Evolutionary conservation across 306 rosid genomes (phyloP).

Genomic region (Lathyrus sativus): DNA sequence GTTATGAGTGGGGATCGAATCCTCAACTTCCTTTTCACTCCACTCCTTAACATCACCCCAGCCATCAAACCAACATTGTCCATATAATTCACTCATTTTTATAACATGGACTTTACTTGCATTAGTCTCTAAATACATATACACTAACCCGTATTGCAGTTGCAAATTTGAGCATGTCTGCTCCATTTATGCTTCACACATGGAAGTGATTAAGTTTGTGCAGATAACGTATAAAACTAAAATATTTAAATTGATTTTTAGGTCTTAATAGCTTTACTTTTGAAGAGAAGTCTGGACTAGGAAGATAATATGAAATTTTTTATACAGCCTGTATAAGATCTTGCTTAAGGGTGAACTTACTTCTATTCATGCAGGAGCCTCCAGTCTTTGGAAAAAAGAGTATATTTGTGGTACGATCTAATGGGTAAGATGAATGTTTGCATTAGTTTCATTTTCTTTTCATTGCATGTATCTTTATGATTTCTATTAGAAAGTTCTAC

Average conservation of each 20-base stretch:
- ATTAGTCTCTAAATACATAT: slow-evolving; percentile 7
- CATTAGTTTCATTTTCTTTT: slow-evolving; percentile 4
- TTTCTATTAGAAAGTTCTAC: slow-evolving; percentile 18
- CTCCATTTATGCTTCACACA: slow-evolving; percentile 14
- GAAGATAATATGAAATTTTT: slow-evolving; percentile 12
- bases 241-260: slow-evolving; percentile 26
- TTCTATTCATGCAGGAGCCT: slow-evolving; percentile 76
- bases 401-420: slow-evolving; percentile 72
- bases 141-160: slow-evolving; percentile 2
- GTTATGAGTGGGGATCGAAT: too few relatives aligned
- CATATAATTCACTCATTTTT: not conserved
- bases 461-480: slow-evolving; percentile 7
- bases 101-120: not conserved
- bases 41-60: too few relatives aligned
- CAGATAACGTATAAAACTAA: not conserved
- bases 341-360: slow-evolving; percentile 26
- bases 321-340: slow-evolving; percentile 13
- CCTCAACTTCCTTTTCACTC: too few relatives aligned
- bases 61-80: not conserved
- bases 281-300: slow-evolving; percentile 5
- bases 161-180: slow-evolving; percentile 17
- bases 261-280: slow-evolving; percentile 7
- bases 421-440: slow-evolving; percentile 61
- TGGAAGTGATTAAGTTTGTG: not conserved
- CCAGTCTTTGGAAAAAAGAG: slow-evolving; percentile 95